Evolutionary conservation across 331 rosid species (phyloP).

Genomic region (Acacia pycnantha): DNA sequence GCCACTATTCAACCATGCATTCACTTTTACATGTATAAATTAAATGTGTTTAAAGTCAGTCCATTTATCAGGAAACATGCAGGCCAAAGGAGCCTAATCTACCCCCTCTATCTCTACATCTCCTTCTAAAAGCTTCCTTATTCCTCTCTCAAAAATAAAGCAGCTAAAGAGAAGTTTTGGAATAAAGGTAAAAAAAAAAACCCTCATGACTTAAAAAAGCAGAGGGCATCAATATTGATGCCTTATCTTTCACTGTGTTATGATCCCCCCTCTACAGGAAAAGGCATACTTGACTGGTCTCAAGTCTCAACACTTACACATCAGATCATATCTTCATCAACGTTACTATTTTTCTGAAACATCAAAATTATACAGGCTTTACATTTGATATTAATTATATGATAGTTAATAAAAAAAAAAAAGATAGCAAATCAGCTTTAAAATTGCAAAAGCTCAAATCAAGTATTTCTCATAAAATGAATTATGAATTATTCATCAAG

Average conservation of each 20-base stretch:
- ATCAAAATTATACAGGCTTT: background rate
- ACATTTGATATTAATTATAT: background rate
- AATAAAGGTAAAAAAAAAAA: constrained; percentile 50
- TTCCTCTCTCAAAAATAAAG: constrained; percentile 38
- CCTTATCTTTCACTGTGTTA: constrained; percentile 43
- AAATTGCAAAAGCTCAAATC: too few species aligned
- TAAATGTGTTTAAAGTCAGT: constrained; percentile 38
- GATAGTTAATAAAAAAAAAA: too few species aligned
- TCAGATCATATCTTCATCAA: background rate
- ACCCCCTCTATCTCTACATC: background rate
- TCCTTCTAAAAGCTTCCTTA: constrained; percentile 36
- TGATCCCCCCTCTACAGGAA: constrained; percentile 10
- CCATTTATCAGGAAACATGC: constrained; percentile 39
- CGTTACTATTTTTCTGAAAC: background rate
- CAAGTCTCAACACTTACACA: constrained; percentile 18
- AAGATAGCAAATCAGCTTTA: too few species aligned
- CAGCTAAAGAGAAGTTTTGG: constrained; percentile 55
- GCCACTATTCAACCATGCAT: constrained; percentile 8
- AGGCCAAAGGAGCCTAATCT: constrained; percentile 66
- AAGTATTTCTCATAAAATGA: too few species aligned
- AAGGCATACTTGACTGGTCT: constrained; percentile 38
- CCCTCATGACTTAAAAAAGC: constrained; percentile 24
- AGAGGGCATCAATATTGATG: constrained; percentile 43
- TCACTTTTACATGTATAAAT: constrained; percentile 47
- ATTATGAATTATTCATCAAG: too few species aligned